phyloP scores from a whole-genome alignment of 371 early-diverging fungal genomes.

The Phascolomyces articulosus region DNA sequence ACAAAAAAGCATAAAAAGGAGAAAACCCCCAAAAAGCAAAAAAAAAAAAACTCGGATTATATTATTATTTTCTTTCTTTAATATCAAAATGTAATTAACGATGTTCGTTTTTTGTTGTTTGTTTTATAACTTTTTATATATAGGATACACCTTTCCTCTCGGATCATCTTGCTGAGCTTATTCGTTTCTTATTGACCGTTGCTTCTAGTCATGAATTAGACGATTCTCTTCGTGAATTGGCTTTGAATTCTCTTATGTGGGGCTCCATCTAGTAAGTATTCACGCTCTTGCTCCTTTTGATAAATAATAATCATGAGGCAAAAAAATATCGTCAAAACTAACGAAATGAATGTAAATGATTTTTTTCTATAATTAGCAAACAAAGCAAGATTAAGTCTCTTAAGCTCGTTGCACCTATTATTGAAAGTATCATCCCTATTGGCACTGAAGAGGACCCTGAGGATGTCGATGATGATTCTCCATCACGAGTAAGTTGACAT shows the following conservation, averaged over 20 bases:
- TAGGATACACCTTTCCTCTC: conserved; percentile 78
- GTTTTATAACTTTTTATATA: background rate
- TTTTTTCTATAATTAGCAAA: conserved; percentile 43
- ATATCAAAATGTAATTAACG: no score
- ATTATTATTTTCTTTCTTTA: no score
- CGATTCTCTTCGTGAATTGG: conserved; percentile 73
- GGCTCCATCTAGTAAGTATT: conserved; percentile 69
- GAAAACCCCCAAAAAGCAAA: no score
- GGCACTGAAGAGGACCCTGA: conserved; percentile 81
- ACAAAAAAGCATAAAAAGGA: background rate
- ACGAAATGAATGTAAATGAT: no score
- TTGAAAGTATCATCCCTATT: conserved; percentile 79
- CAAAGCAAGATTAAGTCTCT: conserved; percentile 76
- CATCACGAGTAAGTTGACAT: conserved; percentile 46
- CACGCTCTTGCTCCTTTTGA: background rate
- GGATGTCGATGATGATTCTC: conserved; percentile 82
- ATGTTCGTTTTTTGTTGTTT: no score
- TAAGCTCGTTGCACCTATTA: conserved; percentile 73
- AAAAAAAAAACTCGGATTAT: no score
- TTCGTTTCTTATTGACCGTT: conserved; percentile 74
- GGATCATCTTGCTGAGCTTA: conserved; percentile 72
- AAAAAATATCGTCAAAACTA: background rate
- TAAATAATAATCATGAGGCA: background rate
- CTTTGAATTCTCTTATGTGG: conserved; percentile 82
- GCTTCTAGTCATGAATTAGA: conserved; percentile 65